Percentiles rank a stretch among this genome's conserved stretches.
phyloP scores from a whole-genome alignment of 1,284 basidiomycete genomes.

The Lentinula novae-zelandiae region DNA sequence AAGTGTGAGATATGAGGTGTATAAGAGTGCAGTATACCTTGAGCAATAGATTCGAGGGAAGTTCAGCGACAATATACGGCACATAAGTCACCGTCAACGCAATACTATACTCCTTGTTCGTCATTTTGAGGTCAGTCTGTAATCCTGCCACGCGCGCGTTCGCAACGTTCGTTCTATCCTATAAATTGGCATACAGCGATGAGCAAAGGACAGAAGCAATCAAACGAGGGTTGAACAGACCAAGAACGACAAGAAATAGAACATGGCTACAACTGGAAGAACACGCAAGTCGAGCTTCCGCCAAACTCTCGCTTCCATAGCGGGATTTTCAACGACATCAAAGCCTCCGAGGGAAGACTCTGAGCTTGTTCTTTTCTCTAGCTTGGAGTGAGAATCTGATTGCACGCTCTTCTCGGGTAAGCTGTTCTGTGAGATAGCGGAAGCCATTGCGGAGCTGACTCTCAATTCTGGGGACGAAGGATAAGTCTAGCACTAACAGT shows the following conservation, averaged over 20 bases:
- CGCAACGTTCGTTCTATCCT: slow-evolving; percentile 49
- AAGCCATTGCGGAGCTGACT: neutral
- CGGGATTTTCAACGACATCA: slow-evolving; percentile 5
- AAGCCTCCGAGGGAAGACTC: neutral
- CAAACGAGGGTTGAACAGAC: slow-evolving; percentile 5
- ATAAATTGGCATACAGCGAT: neutral
- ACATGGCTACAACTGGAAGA: slow-evolving; percentile 21
- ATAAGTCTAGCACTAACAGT: neutral
- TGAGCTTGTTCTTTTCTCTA: neutral
- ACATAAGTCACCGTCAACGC: slow-evolving; percentile 49
- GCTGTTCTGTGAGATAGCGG: neutral
- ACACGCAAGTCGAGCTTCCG: slow-evolving; percentile 21
- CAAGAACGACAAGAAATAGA: slow-evolving; percentile 22
- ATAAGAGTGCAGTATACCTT: slow-evolving; percentile 31
- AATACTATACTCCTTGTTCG: slow-evolving; percentile 48
- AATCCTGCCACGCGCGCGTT: slow-evolving; percentile 61
- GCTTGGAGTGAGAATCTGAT: neutral
- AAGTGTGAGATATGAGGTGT: neutral
- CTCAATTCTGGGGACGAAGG: neutral
- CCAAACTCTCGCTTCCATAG: slow-evolving; percentile 18
- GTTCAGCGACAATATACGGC: slow-evolving; percentile 56
- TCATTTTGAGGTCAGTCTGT: slow-evolving; percentile 46
- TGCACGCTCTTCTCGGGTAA: neutral
- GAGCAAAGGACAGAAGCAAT: too few species aligned
- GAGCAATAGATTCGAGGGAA: slow-evolving; percentile 57